Evolutionary conservation across 2,329 filamentous ascomycete genomes (phyloP).

Genomic region (Rugonectria rugulosa): DNA sequence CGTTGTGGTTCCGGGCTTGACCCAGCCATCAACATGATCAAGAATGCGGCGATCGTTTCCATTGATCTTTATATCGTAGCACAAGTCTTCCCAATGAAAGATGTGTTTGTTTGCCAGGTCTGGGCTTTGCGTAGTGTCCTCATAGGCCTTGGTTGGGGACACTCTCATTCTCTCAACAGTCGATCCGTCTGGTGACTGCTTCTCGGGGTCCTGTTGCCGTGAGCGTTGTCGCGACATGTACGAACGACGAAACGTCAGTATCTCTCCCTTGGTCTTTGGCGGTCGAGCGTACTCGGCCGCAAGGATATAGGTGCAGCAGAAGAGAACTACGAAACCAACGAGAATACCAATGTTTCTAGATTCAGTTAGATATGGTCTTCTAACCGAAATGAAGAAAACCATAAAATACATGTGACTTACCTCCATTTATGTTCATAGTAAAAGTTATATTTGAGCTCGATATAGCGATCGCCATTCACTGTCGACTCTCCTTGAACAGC

Average conservation of each 20-base stretch:
- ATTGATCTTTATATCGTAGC: conserved; percentile 73
- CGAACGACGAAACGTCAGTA: conserved; percentile 61
- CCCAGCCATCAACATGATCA: conserved; percentile 75
- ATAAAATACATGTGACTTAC: not conserved
- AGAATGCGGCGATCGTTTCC: conserved; percentile 70
- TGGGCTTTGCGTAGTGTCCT: not conserved
- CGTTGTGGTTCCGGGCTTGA: conserved; percentile 75
- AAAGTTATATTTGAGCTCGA: conserved; percentile 4
- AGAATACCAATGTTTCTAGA: conserved; percentile 60
- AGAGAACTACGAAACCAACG: conserved; percentile 55
- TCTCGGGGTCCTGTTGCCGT: not conserved
- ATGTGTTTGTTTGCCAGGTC: conserved; percentile 37
- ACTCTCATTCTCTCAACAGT: not conserved
- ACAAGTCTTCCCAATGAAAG: conserved; percentile 75
- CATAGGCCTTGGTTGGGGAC: not conserved
- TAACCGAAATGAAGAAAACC: not conserved
- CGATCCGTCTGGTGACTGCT: not conserved
- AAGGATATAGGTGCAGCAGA: conserved; percentile 54
- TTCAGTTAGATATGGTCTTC: not conserved
- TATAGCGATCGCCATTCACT: not conserved
- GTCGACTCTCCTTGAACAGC: not conserved
- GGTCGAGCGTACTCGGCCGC: conserved; percentile 55
- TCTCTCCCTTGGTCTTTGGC: conserved; percentile 64
- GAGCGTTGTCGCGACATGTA: not conserved
- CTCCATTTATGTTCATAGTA: conserved; percentile 2